phyloP scores from a whole-genome alignment of 2,329 filamentous ascomycete species.

The Scolecobasidium constrictum region DNA sequence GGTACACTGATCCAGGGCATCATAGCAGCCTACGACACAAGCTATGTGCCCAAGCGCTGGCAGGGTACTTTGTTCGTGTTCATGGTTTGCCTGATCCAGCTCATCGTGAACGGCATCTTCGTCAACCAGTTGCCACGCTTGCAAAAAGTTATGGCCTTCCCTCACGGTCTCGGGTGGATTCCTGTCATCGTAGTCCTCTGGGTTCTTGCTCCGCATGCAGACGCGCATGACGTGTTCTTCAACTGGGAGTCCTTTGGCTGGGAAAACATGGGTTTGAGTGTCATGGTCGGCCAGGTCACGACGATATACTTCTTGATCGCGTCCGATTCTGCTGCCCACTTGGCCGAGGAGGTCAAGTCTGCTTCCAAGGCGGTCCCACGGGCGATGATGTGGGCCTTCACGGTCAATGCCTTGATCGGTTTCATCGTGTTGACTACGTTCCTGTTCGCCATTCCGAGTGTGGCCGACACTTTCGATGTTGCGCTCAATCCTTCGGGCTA shows the following conservation, averaged over 20 bases:
- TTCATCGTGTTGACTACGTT: constrained; percentile 27
- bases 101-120: constrained; percentile 16
- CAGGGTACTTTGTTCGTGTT: constrained; percentile 12
- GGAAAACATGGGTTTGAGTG: constrained; percentile 19
- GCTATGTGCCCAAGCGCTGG: constrained; percentile 9
- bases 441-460: constrained; percentile 22
- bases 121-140: constrained; percentile 24
- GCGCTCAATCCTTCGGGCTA: constrained; percentile 19
- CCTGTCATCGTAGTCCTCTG: constrained; percentile 15
- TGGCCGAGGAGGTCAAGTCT: constrained; percentile 33
- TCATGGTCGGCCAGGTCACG: constrained; percentile 23
- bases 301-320: constrained; percentile 17
- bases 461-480: constrained; percentile 17
- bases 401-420: constrained; percentile 22
- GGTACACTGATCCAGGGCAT: constrained; percentile 10
- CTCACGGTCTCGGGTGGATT: constrained; percentile 26
- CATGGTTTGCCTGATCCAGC: constrained; percentile 6
- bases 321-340: constrained; percentile 30
- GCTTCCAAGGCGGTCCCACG: constrained; percentile 29
- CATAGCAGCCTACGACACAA: constrained; percentile 5
- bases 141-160: constrained; percentile 24
- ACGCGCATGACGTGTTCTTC: constrained; percentile 23
- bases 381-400: constrained; percentile 30
- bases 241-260: constrained; percentile 28
- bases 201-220: constrained; percentile 17